These are phyloP conservation scores for Arthroderma sp. DNA, from an alignment of 2,329 filamentous ascomycete species.

Conservation along the genomic window DNA sequence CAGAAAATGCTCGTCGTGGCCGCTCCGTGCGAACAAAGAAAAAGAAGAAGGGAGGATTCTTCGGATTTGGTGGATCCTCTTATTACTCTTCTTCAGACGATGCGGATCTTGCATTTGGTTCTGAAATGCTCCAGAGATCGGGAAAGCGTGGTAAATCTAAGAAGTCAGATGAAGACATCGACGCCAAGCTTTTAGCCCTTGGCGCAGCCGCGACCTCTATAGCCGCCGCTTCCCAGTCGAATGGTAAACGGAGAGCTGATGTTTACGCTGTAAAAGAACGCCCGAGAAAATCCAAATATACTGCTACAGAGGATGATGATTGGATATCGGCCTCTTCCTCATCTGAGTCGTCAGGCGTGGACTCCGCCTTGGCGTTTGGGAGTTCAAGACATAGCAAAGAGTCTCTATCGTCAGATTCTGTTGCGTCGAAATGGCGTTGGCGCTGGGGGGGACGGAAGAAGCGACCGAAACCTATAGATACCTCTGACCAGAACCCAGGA, in stretches of 20 bases:
- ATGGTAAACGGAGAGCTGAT: constrained; percentile 23
- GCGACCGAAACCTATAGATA: constrained; percentile 24
- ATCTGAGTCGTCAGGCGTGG: constrained; percentile 41
- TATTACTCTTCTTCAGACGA: constrained; percentile 56
- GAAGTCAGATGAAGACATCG: constrained; percentile 23
- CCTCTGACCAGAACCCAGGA: constrained; percentile 50
- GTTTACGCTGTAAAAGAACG: constrained; percentile 20
- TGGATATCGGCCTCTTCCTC: constrained; percentile 38
- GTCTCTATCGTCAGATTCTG: constrained; percentile 42
- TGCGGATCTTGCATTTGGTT: constrained; percentile 55
- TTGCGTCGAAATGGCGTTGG: constrained; percentile 47
- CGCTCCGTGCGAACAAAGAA: constrained; percentile 33
- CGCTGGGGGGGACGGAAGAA: constrained; percentile 38
- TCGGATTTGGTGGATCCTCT: constrained; percentile 37
- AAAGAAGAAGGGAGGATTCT: constrained; percentile 33
- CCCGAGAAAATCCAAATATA: neutral
- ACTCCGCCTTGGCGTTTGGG: constrained; percentile 50
- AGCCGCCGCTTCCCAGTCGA: constrained; percentile 25
- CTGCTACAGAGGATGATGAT: constrained; percentile 34
- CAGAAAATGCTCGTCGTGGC: constrained; percentile 34
- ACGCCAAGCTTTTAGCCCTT: constrained; percentile 36
- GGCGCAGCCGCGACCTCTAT: constrained; percentile 36
- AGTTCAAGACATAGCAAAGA: constrained; percentile 37
- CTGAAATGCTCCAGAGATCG: constrained; percentile 34
- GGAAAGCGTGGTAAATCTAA: constrained; percentile 20